phyloP scores from a whole-genome alignment of 1,284 basidiomycete genomes.

The Anthracocystis setariae region DNA sequence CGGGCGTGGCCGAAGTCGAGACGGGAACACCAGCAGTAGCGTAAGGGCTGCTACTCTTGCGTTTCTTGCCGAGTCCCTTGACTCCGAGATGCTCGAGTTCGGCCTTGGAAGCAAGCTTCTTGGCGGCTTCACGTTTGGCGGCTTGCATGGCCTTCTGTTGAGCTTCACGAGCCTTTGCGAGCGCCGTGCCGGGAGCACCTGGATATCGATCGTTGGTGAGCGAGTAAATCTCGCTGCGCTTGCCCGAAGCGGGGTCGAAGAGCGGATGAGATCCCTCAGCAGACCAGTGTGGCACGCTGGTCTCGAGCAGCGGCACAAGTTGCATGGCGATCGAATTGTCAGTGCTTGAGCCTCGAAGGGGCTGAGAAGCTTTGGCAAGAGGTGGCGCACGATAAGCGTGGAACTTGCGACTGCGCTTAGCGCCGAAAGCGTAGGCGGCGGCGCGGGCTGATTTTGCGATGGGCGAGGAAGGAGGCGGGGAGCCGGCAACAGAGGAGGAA shows the following conservation, averaged over 20 bases:
- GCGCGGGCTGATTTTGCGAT: conserved; percentile 15
- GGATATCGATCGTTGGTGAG: conserved; percentile 63
- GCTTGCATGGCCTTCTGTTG: conserved; percentile 39
- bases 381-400: conserved; percentile 40
- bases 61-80: conserved; percentile 58
- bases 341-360: background rate
- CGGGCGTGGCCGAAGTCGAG: conserved; percentile 3
- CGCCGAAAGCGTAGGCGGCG: conserved; percentile 9
- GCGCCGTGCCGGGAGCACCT: conserved; percentile 59
- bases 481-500: conserved; percentile 33
- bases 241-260: conserved; percentile 44
- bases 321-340: conserved; percentile 2
- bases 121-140: conserved; percentile 51
- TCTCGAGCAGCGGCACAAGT: conserved; percentile 38
- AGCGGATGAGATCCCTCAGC: conserved; percentile 45
- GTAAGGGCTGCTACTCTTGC: conserved; percentile 61
- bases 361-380: conserved; percentile 8
- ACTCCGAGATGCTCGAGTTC: conserved; percentile 62
- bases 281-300: conserved; percentile 45
- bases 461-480: conserved; percentile 34
- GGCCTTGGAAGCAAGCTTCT: conserved; percentile 51
- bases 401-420: conserved; percentile 45
- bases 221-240: conserved; percentile 51
- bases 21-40: conserved; percentile 26
- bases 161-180: conserved; percentile 56